Base-by-base conservation (phyloP, 108 stramenopile genomes). In the Aureococcus anophagefferens region DNA sequence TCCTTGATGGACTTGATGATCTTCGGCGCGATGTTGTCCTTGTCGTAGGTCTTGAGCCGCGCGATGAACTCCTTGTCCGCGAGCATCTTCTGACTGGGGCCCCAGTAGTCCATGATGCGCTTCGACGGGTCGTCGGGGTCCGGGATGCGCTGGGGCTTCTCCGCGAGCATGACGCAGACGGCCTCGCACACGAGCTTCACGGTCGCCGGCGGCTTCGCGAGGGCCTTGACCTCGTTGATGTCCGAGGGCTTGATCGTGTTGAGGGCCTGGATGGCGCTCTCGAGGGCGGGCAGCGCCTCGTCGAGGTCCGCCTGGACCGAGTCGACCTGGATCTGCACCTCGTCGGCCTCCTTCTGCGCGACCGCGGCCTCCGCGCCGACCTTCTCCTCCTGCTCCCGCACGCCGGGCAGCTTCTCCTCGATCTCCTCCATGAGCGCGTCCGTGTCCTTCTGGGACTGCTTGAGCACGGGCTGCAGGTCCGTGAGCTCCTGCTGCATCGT, bases 31-130 rank as follows among this genome's bases (percentile, higher is more conserved):
- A 85, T 83, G 78, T 83, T 83, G 73, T 85, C 84, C 81, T 87
- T 87, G 74, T 87, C 87, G 74, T 83, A 87, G 29, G 34, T 62
- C 69, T 77, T 83, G 30, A 87, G 73, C 34, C 73, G 66, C 33
- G 84, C 79, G 80, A 87, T 77, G 65, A 87, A 86, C 67, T 65
- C 62, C 0, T 67, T 29, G 33, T 77, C 72, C 5, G 28, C 63
- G 63, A 87, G 62, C 9, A 87, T 34, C 71, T 82, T 82, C 76
- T 87, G 85, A 28, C 85, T 65, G 21, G 66, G 45, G 51, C 84
- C 87, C 87, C 87, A 87, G 77, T 82, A 88, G 68, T 87, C 86
- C 80, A 76, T 80, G 59, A 86, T 81, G n/a, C 82, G 51, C 73
- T 85, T 83, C 3, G 80, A 78, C 13, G 84, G 74, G 63, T 86